Conservation (phyloP, 768 basidiomycete genomes). For the Pisolithus albus region DNA sequence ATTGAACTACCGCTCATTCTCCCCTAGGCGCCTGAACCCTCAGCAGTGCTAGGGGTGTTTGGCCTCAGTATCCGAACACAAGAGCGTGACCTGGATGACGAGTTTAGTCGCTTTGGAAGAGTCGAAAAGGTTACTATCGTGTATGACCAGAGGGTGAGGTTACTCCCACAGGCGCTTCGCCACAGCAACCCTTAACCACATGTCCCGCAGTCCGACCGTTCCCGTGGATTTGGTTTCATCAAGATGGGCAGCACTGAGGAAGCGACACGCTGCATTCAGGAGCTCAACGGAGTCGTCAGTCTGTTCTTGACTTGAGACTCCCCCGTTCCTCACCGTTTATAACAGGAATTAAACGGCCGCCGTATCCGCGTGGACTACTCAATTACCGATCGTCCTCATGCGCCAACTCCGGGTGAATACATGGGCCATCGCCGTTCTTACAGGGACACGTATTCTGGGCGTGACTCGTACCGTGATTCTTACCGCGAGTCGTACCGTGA, state of each 20-base stretch:
- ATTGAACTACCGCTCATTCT: conserved; percentile 30
- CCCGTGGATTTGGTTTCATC: conserved; percentile 97
- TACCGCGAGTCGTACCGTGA: conserved; percentile 42
- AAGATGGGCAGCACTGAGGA: conserved; percentile 88
- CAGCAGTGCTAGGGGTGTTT: conserved; percentile 92
- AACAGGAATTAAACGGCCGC: conserved; percentile 87
- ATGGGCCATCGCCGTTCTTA: conserved; percentile 79
- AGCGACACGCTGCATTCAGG: conserved; percentile 79
- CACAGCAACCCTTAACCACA: conserved; percentile 17
- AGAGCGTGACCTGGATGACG: conserved; percentile 91
- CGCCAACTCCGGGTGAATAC: conserved; percentile 95
- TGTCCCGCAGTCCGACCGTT: conserved; percentile 71
- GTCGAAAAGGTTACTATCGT: conserved; percentile 97
- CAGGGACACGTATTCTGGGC: conserved; percentile 39
- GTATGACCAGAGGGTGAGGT: conserved; percentile 86
- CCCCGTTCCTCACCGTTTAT: background rate
- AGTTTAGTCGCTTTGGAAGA: conserved; percentile 81
- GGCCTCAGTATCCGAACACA: conserved; percentile 93
- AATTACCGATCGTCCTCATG: conserved; percentile 88
- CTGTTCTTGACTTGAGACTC: too few species aligned
- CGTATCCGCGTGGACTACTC: conserved; percentile 97
- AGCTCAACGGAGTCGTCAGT: conserved; percentile 87
- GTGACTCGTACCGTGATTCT: conserved; percentile 38
- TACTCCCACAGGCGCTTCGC: conserved; percentile 7
- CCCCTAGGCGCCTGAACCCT: conserved; percentile 79